A percentile compares a stretch with the other conserved stretches of the same genome.
Evolutionary conservation across 108 stramenopile genomes (phyloP).

Genomic region (Fragilariopsis cylindrus): DNA sequence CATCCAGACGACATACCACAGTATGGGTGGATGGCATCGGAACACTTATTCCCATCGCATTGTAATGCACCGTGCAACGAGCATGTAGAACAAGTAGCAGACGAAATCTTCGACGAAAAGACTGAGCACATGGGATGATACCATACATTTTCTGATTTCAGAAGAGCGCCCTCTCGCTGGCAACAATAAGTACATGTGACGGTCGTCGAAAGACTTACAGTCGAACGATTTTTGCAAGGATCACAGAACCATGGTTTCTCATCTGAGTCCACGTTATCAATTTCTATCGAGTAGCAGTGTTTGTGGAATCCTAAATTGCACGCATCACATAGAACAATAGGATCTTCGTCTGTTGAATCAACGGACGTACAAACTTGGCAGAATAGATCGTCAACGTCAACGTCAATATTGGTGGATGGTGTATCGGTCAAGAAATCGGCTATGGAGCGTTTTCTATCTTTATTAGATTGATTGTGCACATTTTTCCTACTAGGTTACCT

Average conservation of each 20-base stretch:
- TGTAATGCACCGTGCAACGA: conserved; percentile 18
- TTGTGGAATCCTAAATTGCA: conserved; percentile 61
- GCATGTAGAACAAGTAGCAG: conserved; percentile 15
- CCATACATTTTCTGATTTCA: conserved; percentile 17
- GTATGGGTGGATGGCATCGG: conserved; percentile 32
- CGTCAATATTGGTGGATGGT: not conserved
- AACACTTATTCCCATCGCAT: conserved; percentile 19
- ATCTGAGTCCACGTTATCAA: conserved; percentile 15
- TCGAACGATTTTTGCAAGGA: conserved; percentile 25
- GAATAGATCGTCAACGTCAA: conserved; percentile 29
- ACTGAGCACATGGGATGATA: conserved; percentile 31
- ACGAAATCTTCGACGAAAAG: conserved; percentile 21
- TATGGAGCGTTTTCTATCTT: not conserved
- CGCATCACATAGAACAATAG: conserved; percentile 61
- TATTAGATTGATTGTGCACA: not conserved
- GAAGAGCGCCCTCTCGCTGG: conserved; percentile 22
- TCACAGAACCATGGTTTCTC: conserved; percentile 56
- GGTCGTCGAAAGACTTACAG: not conserved
- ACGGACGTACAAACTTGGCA: conserved; percentile 47
- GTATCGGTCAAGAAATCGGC: conserved; percentile 20
- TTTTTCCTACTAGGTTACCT: not conserved
- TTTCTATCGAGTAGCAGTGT: conserved; percentile 44
- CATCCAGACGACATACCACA: conserved; percentile 28
- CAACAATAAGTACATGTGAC: conserved; percentile 27
- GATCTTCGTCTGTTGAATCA: conserved; percentile 45